Percentiles rank a stretch among this genome's conserved stretches.
These are phyloP conservation scores for Fusarium sacchari DNA, from an alignment of 2,329 filamentous ascomycete species.

Conservation along the genomic window DNA sequence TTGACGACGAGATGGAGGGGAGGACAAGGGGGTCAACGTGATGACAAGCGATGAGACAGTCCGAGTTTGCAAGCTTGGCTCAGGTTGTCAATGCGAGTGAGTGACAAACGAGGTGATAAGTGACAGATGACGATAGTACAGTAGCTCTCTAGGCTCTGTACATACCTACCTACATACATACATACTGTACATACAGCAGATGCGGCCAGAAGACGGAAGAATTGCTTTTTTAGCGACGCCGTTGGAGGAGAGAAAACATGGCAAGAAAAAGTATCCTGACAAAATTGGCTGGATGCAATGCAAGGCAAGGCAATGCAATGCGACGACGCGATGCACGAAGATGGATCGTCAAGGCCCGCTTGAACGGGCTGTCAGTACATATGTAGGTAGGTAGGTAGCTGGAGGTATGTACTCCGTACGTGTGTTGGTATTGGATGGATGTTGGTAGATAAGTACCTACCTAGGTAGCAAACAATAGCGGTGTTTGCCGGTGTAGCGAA, in stretches of 20 bases:
- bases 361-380: conserved; percentile 24
- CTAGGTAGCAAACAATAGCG: neutral
- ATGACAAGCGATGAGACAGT: conserved; percentile 37
- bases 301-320: neutral
- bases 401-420: too few relatives aligned
- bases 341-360: conserved; percentile 27
- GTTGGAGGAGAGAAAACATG: conserved; percentile 5
- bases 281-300: conserved; percentile 3
- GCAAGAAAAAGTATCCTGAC: neutral
- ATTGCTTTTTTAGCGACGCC: conserved; percentile 29
- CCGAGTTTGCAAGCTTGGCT: conserved; percentile 22
- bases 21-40: conserved; percentile 40
- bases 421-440: too few relatives aligned
- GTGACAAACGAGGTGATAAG: conserved; percentile 1
- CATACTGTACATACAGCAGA: neutral
- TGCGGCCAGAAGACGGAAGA: neutral
- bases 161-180: too few relatives aligned
- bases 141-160: too few relatives aligned
- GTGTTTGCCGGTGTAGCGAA: neutral
- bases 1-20: conserved; percentile 37
- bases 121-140: neutral
- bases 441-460: too few relatives aligned
- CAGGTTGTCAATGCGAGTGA: conserved; percentile 3
- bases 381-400: too few relatives aligned
- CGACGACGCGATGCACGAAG: conserved; percentile 14